phyloP scores from a whole-genome alignment of 73 alveolate genomes.

The Loxodes magnus region DNA sequence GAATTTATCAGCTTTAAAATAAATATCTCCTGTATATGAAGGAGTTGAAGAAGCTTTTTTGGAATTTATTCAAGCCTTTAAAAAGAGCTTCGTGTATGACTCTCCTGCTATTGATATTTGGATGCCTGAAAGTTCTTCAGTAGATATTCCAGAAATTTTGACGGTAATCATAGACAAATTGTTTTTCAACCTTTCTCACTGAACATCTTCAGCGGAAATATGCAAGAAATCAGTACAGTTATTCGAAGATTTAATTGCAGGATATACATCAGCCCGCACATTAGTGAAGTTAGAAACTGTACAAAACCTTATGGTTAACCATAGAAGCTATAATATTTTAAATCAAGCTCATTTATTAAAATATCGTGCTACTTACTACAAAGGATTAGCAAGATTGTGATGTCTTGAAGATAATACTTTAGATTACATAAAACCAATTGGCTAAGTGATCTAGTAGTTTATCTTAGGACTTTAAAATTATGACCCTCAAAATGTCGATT shows the following conservation, averaged over 20 bases:
- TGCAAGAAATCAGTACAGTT: neutral
- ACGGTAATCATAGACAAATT: neutral
- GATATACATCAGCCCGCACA: neutral
- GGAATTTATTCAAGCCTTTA: too few species aligned
- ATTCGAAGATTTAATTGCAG: neutral
- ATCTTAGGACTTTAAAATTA: neutral
- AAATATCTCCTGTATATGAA: too few species aligned
- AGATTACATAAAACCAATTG: slow-evolving; percentile 1
- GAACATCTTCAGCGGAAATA: neutral
- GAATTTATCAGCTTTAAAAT: too few species aligned
- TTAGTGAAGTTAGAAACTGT: slow-evolving; percentile 5
- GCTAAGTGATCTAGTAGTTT: neutral
- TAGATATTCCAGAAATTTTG: too few species aligned
- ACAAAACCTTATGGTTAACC: neutral
- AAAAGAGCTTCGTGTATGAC: too few species aligned
- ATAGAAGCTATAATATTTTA: neutral
- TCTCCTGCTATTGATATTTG: too few species aligned
- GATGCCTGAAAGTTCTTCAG: too few species aligned
- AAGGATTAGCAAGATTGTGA: neutral
- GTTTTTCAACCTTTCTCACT: neutral
- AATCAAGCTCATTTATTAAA: too few species aligned
- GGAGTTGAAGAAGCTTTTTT: too few species aligned
- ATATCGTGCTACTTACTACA: neutral
- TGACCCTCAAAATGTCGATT: too few species aligned
- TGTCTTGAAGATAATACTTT: neutral